Evolutionary conservation across 139 green algal genomes (phyloP).

Genomic region (Spirogloea muscicola): DNA sequence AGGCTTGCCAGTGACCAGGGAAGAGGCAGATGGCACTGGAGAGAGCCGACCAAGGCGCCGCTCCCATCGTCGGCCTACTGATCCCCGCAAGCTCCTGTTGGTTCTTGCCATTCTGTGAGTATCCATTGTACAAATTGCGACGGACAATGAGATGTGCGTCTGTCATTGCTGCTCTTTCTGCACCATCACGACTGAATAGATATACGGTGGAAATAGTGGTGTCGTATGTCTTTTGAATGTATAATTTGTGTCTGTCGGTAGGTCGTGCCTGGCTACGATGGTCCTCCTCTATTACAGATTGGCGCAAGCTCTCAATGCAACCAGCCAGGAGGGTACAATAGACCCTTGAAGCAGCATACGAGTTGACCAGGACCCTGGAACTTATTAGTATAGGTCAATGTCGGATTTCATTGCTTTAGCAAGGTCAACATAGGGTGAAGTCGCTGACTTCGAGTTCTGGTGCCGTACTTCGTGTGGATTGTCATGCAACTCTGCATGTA

Average conservation of each 20-base stretch:
- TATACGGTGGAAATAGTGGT: not conserved
- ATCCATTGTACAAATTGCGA: not conserved
- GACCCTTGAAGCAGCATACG: constrained; percentile 1
- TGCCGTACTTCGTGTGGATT: too few species aligned
- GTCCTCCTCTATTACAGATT: constrained; percentile 11
- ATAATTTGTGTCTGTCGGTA: not conserved
- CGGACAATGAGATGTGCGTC: not conserved
- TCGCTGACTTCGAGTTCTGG: too few species aligned
- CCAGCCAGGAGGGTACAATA: too few species aligned
- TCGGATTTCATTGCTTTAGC: too few species aligned
- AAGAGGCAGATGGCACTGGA: not conserved
- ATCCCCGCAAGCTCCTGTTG: constrained; percentile 12
- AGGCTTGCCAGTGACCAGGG: constrained; percentile 8
- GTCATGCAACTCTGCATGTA: too few species aligned
- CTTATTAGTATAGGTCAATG: too few species aligned
- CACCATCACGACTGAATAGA: not conserved
- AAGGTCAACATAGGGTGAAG: too few species aligned
- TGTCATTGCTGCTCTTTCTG: not conserved
- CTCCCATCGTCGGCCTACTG: not conserved
- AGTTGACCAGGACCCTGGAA: constrained; percentile 1
- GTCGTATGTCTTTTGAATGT: not conserved
- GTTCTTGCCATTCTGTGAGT: not conserved
- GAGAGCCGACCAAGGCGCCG: not conserved
- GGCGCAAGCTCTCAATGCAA: not conserved
- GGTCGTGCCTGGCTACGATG: constrained; percentile 8